Percentiles rank a stretch among this genome's conserved stretches.
Evolutionary conservation across 371 early-diverging fungal species (phyloP).

Genomic region (Mortierella sp.): DNA sequence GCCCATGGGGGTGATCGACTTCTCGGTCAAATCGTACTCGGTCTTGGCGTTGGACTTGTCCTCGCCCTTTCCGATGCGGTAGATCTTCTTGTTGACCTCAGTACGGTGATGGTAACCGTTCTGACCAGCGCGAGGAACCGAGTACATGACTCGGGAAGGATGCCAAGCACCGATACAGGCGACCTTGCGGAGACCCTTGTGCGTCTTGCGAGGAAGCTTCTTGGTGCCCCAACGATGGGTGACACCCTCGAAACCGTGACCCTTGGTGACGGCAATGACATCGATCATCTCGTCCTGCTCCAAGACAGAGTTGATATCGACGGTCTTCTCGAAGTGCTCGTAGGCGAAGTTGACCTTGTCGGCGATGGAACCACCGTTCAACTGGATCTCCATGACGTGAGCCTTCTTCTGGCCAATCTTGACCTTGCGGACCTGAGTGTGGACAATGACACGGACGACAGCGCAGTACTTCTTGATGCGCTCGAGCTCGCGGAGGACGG

Average conservation of each 20-base stretch:
- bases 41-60: slow-evolving; percentile 93
- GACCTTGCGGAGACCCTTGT: slow-evolving; percentile 99
- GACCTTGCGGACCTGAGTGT: slow-evolving; percentile 98
- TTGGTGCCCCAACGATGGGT: slow-evolving; percentile 99
- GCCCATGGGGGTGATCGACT: slow-evolving; percentile 99
- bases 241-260: slow-evolving; percentile 99
- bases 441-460: slow-evolving; percentile 98
- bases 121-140: slow-evolving; percentile 99
- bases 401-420: slow-evolving; percentile 99
- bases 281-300: slow-evolving; percentile 99
- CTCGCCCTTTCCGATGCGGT: slow-evolving; percentile 96
- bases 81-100: slow-evolving; percentile 99
- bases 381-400: slow-evolving; percentile 99
- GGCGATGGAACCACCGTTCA: slow-evolving; percentile 99
- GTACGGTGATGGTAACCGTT: slow-evolving; percentile 99
- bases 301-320: slow-evolving; percentile 93
- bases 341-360: slow-evolving; percentile 99
- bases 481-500: slow-evolving; percentile 93
- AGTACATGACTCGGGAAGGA: slow-evolving; percentile 99
- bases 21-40: slow-evolving; percentile 98
- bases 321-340: slow-evolving; percentile 98
- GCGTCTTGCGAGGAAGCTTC: slow-evolving; percentile 99
- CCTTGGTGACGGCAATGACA: slow-evolving; percentile 99
- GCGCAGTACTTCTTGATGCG: slow-evolving; percentile 99
- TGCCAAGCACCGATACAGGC: slow-evolving; percentile 99